Percentiles rank a stretch among this genome's conserved stretches.
Conservation (phyloP, 2,329 filamentous ascomycete species). For the Exophiala sp. region DNA sequence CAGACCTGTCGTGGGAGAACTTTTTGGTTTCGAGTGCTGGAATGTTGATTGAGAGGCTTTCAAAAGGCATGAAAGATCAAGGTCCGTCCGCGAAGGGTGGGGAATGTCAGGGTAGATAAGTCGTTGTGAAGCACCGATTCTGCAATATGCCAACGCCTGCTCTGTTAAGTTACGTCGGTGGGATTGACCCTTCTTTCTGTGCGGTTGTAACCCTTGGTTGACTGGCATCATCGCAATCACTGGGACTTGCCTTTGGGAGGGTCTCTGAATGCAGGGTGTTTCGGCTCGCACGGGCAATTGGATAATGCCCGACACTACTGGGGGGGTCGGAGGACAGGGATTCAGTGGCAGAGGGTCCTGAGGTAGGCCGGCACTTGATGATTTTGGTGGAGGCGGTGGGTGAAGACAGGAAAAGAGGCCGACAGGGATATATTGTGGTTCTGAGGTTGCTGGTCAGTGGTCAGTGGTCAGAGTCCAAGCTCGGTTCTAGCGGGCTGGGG, state of each 20-base stretch:
- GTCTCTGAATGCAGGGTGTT: conserved; percentile 14
- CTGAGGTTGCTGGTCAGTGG: background rate
- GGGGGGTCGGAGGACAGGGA: conserved; percentile 10
- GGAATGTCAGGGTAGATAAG: conserved; percentile 25
- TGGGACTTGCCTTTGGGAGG: conserved; percentile 2
- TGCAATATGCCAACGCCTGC: background rate
- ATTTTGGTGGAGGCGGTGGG: conserved; percentile 14
- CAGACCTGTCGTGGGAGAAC: background rate
- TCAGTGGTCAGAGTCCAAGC: background rate
- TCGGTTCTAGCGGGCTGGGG: background rate
- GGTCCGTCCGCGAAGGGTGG: conserved; percentile 12
- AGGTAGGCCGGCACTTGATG: conserved; percentile 17
- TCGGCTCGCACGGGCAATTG: conserved; percentile 14
- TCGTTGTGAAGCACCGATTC: conserved; percentile 14
- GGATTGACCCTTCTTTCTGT: conserved; percentile 13
- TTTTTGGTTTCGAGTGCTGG: conserved; percentile 10
- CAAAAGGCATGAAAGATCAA: conserved; percentile 13
- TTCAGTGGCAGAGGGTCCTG: conserved; percentile 7
- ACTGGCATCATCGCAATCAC: conserved; percentile 20
- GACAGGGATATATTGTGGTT: conserved; percentile 1
- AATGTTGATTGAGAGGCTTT: conserved; percentile 15
- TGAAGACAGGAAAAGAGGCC: background rate
- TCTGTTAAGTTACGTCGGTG: conserved; percentile 20
- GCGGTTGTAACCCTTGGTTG: conserved; percentile 7
- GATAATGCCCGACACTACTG: conserved; percentile 5